A percentile compares a stretch with the other conserved stretches of the same genome.
These are phyloP conservation scores for Apophysomyces trapeziformis DNA, from an alignment of 371 early-diverging fungal genomes.

Conservation along the genomic window DNA sequence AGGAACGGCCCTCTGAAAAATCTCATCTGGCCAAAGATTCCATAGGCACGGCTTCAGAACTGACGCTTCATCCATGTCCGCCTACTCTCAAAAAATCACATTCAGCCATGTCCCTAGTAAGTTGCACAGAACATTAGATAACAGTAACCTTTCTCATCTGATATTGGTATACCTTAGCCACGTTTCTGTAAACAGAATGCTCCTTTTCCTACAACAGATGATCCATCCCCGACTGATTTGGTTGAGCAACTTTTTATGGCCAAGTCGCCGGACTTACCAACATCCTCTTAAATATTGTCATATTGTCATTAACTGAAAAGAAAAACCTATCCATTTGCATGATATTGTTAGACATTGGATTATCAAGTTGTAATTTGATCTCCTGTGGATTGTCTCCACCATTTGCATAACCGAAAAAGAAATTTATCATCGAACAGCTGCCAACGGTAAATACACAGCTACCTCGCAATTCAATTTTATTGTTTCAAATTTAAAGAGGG, in stretches of 20 bases:
- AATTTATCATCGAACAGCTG: not conserved
- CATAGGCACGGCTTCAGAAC: not conserved
- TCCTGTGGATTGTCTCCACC: not conserved
- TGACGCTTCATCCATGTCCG: constrained; percentile 2
- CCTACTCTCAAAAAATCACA: constrained; percentile 26
- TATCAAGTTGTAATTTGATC: too few species aligned
- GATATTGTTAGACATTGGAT: not conserved
- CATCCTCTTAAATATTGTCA: constrained; percentile 7
- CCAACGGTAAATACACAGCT: not conserved
- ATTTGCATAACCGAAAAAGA: not conserved
- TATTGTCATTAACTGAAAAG: not conserved
- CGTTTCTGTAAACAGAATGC: constrained; percentile 27
- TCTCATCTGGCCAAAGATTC: not conserved
- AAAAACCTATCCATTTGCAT: not conserved
- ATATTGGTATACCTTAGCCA: constrained; percentile 16
- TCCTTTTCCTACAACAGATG: constrained; percentile 27
- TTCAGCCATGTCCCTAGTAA: constrained; percentile 34
- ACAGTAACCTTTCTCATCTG: not conserved
- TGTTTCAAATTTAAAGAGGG: not conserved
- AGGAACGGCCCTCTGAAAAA: not conserved
- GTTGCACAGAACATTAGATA: not conserved
- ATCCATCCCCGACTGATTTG: constrained; percentile 38
- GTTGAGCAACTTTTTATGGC: constrained; percentile 37
- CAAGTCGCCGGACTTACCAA: constrained; percentile 13
- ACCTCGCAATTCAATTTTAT: not conserved